Evolutionary conservation across 306 rosid species (phyloP).

Genomic region (Cicer arietinum): DNA sequence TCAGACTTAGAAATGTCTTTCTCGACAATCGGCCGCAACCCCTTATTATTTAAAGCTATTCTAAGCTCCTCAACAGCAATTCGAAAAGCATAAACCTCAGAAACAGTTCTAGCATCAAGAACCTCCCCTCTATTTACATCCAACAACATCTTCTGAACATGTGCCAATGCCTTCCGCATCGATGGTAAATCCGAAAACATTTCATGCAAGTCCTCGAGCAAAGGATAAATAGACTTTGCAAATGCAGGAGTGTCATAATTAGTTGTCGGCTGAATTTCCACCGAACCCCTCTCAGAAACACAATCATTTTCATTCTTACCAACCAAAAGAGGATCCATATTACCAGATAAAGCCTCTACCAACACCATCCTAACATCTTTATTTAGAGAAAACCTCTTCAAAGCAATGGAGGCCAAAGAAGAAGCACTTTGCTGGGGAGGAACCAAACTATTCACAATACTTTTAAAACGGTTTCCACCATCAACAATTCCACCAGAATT

Average conservation of each 20-base stretch:
- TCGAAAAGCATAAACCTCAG: conserved; percentile 67
- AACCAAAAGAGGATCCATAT: conserved; percentile 48
- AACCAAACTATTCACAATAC: conserved; percentile 61
- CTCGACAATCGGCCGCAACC: conserved; percentile 47
- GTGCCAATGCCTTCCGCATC: conserved; percentile 68
- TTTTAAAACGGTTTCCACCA: conserved; percentile 45
- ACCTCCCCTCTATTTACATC: conserved; percentile 70
- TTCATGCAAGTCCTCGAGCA: conserved; percentile 68
- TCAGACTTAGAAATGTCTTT: conserved; percentile 31
- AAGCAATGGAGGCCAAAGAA: conserved; percentile 40
- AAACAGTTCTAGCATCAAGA: conserved; percentile 56
- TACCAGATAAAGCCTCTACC: conserved; percentile 51
- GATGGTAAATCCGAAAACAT: conserved; percentile 67
- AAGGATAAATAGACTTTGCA: conserved; percentile 72
- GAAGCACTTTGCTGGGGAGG: conserved; percentile 55
- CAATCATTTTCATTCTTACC: conserved; percentile 35
- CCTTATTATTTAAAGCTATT: conserved; percentile 68
- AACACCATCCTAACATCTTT: conserved; percentile 53
- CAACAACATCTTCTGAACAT: conserved; percentile 70
- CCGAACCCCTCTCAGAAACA: conserved; percentile 35
- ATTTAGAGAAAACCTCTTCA: conserved; percentile 51
- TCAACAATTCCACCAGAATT: conserved; percentile 44
- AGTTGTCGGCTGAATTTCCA: conserved; percentile 49
- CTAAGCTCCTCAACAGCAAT: conserved; percentile 84
- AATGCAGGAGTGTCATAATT: conserved; percentile 64